Evolutionary conservation across 2,329 filamentous ascomycete genomes (phyloP).

Genomic region (Phyllosticta capitalensis): DNA sequence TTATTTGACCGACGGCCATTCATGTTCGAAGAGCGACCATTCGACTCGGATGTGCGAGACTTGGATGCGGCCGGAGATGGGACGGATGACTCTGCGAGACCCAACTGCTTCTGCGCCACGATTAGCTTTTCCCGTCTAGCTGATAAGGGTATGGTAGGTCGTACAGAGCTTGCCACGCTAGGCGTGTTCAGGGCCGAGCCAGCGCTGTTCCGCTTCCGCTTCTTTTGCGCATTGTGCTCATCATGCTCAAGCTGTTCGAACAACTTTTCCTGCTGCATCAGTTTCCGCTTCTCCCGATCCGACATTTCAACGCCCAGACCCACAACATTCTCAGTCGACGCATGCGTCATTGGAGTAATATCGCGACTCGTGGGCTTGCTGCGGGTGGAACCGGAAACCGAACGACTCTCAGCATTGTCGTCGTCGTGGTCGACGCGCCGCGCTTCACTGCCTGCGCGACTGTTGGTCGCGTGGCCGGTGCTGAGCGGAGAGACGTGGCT

Average conservation of each 20-base stretch:
- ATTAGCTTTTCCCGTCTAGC: slow-evolving; percentile 12
- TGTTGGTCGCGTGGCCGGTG: slow-evolving; percentile 44
- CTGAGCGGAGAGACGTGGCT: slow-evolving; percentile 45
- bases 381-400: slow-evolving; percentile 44
- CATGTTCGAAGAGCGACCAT: slow-evolving; percentile 8
- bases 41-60: slow-evolving; percentile 10
- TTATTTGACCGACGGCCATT: slow-evolving; percentile 8
- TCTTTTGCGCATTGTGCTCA: slow-evolving; percentile 42
- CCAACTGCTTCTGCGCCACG: slow-evolving; percentile 26
- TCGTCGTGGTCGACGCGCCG: slow-evolving; percentile 43
- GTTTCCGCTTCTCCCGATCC: slow-evolving; percentile 52
- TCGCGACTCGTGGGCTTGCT: slow-evolving; percentile 51
- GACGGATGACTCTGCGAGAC: slow-evolving; percentile 24
- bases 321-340: slow-evolving; percentile 36
- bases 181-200: slow-evolving; percentile 45
- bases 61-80: slow-evolving; percentile 18
- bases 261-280: slow-evolving; percentile 53
- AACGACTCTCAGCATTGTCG: slow-evolving; percentile 46
- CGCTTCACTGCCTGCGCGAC: slow-evolving; percentile 51
- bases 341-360: slow-evolving; percentile 48
- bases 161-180: slow-evolving; percentile 34
- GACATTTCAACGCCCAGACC: slow-evolving; percentile 43
- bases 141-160: slow-evolving; percentile 12
- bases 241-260: slow-evolving; percentile 53
- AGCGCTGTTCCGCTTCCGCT: slow-evolving; percentile 48